These are phyloP conservation scores for Beauveria caledonica DNA, from an alignment of 2,329 filamentous ascomycete genomes.

Conservation along the genomic window DNA sequence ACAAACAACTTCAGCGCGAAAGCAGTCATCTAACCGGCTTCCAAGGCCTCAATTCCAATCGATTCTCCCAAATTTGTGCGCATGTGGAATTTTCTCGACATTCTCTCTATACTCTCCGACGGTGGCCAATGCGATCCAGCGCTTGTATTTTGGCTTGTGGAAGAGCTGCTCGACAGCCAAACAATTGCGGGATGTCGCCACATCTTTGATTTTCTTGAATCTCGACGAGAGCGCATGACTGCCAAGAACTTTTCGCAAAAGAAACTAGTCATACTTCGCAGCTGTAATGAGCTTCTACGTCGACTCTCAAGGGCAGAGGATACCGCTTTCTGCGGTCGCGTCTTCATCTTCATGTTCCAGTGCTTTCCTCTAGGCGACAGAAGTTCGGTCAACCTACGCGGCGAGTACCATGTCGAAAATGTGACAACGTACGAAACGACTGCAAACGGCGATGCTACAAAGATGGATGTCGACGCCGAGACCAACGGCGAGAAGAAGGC, in stretches of 20 bases:
- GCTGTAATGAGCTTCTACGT: conserved; percentile 91
- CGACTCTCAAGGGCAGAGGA: conserved; percentile 92
- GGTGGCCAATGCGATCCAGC: conserved; percentile 69
- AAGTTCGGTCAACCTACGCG: conserved; percentile 91
- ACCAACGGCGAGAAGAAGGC: conserved; percentile 7
- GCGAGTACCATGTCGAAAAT: conserved; percentile 95
- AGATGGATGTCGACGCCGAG: conserved; percentile 58
- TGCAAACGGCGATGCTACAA: conserved; percentile 23
- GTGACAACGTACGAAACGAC: conserved; percentile 66
- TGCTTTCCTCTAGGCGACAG: conserved; percentile 94
- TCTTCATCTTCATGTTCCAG: conserved; percentile 98
- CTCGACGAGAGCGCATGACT: conserved; percentile 79
- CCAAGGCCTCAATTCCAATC: conserved; percentile 67
- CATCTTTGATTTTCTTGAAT: conserved; percentile 93
- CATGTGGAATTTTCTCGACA: conserved; percentile 90
- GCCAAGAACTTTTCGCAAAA: conserved; percentile 75
- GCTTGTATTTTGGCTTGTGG: conserved; percentile 80
- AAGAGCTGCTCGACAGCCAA: conserved; percentile 93
- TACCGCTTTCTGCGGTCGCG: conserved; percentile 91
- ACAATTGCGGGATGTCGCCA: conserved; percentile 85
- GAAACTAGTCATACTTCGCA: conserved; percentile 79
- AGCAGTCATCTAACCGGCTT: conserved; percentile 24
- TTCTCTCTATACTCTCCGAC: conserved; percentile 82
- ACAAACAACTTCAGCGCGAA: conserved; percentile 12
- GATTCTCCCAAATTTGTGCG: conserved; percentile 69